Evolutionary conservation across 345 rosid genomes (phyloP).

Genomic region (Brassica juncea): DNA sequence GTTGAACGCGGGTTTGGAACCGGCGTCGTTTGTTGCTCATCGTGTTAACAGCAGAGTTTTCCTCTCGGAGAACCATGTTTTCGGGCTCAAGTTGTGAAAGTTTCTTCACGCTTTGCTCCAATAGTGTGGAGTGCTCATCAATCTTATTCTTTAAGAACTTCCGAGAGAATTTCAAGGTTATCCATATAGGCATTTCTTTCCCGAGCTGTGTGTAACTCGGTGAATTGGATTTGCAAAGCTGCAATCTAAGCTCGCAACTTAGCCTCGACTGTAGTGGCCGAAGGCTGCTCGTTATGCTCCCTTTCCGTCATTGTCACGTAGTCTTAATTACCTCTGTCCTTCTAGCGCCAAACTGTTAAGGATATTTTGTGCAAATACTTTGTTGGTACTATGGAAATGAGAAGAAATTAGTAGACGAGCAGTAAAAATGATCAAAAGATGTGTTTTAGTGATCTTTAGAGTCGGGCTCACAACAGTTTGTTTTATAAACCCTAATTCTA

Average conservation of each 20-base stretch:
- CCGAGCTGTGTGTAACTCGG: not conserved
- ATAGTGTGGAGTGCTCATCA: not conserved
- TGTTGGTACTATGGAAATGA: not conserved
- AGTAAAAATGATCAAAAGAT: not conserved
- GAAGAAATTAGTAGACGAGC: not conserved
- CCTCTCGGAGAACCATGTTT: not conserved
- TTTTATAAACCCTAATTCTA: no score
- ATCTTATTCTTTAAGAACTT: not conserved
- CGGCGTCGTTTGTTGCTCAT: not conserved
- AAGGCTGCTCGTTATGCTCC: not conserved
- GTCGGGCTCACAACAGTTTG: not conserved
- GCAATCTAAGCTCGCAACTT: not conserved
- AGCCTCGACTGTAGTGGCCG: not conserved
- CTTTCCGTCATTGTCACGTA: not conserved
- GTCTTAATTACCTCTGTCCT: no score
- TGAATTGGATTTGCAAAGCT: not conserved
- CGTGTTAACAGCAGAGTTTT: not conserved
- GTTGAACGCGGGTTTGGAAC: not conserved
- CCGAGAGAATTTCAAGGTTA: not conserved
- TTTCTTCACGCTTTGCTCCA: not conserved
- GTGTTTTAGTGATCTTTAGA: not conserved
- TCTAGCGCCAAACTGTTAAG: not conserved
- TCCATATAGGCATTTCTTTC: no score
- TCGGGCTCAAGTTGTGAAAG: not conserved
- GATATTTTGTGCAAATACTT: not conserved